Base-by-base conservation (phyloP, 192 early-diverging fungal genomes). In the Entomortierella beljakovae region DNA sequence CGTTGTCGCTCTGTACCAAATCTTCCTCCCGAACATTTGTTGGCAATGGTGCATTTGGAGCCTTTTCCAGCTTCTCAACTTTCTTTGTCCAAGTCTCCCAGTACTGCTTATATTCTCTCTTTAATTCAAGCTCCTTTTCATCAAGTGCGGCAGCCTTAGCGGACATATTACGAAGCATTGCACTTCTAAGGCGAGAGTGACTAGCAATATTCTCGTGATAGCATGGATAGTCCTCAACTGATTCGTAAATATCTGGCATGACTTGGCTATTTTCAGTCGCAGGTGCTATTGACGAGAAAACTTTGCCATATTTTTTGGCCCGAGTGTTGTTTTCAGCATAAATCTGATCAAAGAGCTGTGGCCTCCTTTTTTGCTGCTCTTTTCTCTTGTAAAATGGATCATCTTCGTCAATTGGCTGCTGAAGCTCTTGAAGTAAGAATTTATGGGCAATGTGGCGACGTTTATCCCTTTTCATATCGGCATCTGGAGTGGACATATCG, bases 31-130 rank as follows among this genome's bases (percentile, higher is more conserved):
- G 65, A 49, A 55, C 46, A 35, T 63, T 76, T 10, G 65, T 49
- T n/a, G 54, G 56, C 9, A 53, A 49, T 15, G 80, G 50, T 18
- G 65, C 51, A 11, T 61, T 74, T 6, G 61, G 22, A 64, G 58
- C 68, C 68, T 84, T 84, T 31, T 84, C 79, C 33, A 84, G 58
- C 35, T 80, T 80, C 37, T 74, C 70, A 20, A 73, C 61, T 57
- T 87, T 85, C 16, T 82, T 73, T 18, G 55, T 84, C 86, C 86
- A 87, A 3, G 55, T 8, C 31, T 84, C 82, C 74, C 85, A 85
- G 25, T 85, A 34, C 5, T 65, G 55, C 56, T 87, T 87, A 53
- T 80, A 87, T 43, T 84, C 82, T 4, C 70, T 54, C 56, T 85
- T 87, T 7, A 87, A 64, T 7, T 61, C 29, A 10, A 59, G 59